A percentile compares a stretch with the other conserved stretches of the same genome.
Evolutionary conservation across 2,329 filamentous ascomycete species (phyloP).

Genomic region (Neopestalotiopsis sp.): DNA sequence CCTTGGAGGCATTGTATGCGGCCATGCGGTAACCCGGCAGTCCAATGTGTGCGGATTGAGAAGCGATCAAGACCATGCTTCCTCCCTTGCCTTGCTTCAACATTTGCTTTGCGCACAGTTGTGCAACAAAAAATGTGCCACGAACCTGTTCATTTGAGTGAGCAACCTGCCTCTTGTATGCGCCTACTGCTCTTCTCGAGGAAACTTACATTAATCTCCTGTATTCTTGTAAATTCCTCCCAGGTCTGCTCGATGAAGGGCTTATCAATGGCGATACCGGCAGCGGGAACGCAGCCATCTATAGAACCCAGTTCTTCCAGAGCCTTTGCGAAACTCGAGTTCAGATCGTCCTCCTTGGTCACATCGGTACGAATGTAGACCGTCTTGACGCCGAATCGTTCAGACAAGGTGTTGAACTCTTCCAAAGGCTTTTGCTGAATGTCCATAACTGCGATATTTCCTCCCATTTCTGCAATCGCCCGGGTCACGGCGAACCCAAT

Average conservation of each 20-base stretch:
- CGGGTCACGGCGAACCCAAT: conserved; percentile 44
- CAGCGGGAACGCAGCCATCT: conserved; percentile 33
- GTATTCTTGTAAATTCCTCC: conserved; percentile 34
- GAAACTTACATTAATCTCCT: conserved; percentile 46
- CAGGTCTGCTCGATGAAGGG: conserved; percentile 32
- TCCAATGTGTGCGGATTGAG: conserved; percentile 43
- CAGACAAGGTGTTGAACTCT: conserved; percentile 32
- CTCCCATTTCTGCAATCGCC: conserved; percentile 47
- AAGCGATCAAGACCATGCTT: conserved; percentile 46
- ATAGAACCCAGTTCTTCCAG: conserved; percentile 28
- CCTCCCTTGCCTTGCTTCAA: conserved; percentile 44
- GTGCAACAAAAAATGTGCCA: conserved; percentile 47
- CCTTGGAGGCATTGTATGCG: conserved; percentile 50
- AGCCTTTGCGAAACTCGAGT: conserved; percentile 28
- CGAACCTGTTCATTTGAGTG: conserved; percentile 36
- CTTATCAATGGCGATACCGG: conserved; percentile 35
- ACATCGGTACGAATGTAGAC: conserved; percentile 26
- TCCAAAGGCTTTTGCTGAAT: conserved; percentile 37
- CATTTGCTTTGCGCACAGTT: conserved; percentile 45
- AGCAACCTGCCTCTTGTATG: not conserved
- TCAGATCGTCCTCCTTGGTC: conserved; percentile 24
- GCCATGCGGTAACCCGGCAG: conserved; percentile 44
- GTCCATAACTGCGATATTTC: conserved; percentile 45
- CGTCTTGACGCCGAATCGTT: conserved; percentile 12
- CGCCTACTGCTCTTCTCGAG: not conserved